These are phyloP conservation scores for Helichrysum umbraculigerum DNA, from an alignment of 129 eudicot species.

Conservation along the genomic window DNA sequence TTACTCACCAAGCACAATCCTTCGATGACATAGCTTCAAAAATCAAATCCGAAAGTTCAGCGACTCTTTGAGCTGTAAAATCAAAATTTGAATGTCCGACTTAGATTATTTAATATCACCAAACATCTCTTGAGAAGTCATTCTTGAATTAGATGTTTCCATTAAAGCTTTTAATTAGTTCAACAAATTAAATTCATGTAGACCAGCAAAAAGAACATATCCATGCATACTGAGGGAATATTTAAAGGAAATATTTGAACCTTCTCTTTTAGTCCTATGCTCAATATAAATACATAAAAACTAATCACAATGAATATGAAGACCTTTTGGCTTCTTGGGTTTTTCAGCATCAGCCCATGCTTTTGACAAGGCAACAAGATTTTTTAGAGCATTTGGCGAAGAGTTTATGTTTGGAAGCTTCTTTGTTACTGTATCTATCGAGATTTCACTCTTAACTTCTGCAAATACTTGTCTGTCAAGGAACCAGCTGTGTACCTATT, in stretches of 20 bases:
- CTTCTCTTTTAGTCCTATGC: conserved; percentile 9
- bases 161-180: background rate
- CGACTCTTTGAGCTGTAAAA: conserved; percentile 55
- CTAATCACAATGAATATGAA: background rate
- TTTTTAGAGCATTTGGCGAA: conserved; percentile 27
- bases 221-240: conserved; percentile 8
- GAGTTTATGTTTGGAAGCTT: conserved; percentile 24
- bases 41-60: conserved; percentile 59
- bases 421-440: conserved; percentile 13
- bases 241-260: background rate
- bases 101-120: background rate
- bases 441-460: background rate
- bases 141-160: background rate
- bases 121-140: background rate
- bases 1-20: conserved; percentile 86
- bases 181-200: background rate
- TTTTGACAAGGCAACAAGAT: conserved; percentile 34
- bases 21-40: conserved; percentile 84
- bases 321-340: conserved; percentile 42
- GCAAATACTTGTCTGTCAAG: background rate
- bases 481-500: background rate
- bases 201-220: conserved; percentile 9
- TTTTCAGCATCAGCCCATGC: conserved; percentile 32
- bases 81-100: conserved; percentile 9
- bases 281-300: background rate